These are phyloP conservation scores for Thalassiosira exigua DNA, from an alignment of 352 stramenopile genomes.

Conservation along the genomic window DNA sequence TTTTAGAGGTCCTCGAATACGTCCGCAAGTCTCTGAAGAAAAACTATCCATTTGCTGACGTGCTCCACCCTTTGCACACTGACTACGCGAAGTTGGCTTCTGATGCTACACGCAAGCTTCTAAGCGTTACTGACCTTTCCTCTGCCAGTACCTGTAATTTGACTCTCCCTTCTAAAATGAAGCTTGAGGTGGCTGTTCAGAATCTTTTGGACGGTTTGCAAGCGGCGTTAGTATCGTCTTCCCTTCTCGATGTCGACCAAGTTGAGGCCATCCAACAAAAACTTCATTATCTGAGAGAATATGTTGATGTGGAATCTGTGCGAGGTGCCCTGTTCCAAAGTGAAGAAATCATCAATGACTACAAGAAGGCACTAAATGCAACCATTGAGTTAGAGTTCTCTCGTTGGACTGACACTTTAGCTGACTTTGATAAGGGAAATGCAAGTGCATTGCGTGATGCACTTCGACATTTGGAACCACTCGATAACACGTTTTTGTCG, in stretches of 20 bases:
- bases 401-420: not conserved
- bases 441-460: slow-evolving; percentile 29
- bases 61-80: slow-evolving; percentile 4
- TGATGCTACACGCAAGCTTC: slow-evolving; percentile 31
- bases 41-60: slow-evolving; percentile 60
- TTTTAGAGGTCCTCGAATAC: slow-evolving; percentile 56
- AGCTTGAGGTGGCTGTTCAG: slow-evolving; percentile 51
- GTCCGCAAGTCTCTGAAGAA: slow-evolving; percentile 59
- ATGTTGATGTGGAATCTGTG: no score
- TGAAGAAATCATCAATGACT: slow-evolving; percentile 6
- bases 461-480: slow-evolving; percentile 24
- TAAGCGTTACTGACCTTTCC: slow-evolving; percentile 30
- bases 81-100: slow-evolving; percentile 14
- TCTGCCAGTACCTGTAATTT: slow-evolving; percentile 49
- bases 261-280: no score
- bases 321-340: no score
- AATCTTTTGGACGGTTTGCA: slow-evolving; percentile 20
- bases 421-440: not conserved
- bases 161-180: slow-evolving; percentile 50
- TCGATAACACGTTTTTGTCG: slow-evolving; percentile 14
- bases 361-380: slow-evolving; percentile 2
- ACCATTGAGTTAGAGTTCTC: slow-evolving; percentile 4
- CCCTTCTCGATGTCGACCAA: slow-evolving; percentile 3
- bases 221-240: slow-evolving; percentile 17
- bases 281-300: no score